A percentile compares a stretch with the other conserved stretches of the same genome.
Conservation (phyloP, 257 asterid genomes). For the Vinca minor region DNA sequence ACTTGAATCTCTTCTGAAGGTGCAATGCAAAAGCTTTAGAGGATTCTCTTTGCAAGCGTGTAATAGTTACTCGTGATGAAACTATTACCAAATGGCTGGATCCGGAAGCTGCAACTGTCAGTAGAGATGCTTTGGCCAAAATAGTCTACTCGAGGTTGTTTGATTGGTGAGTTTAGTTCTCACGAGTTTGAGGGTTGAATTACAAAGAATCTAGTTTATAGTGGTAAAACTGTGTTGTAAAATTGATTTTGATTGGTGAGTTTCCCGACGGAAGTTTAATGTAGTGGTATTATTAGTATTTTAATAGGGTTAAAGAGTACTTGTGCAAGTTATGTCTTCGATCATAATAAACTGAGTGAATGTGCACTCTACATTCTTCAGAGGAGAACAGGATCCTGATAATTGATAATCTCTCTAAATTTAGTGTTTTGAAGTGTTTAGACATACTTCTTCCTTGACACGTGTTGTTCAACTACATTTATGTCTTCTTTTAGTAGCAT, state of each 20-base stretch:
- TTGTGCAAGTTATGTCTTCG: background rate
- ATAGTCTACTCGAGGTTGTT: conserved; percentile 86
- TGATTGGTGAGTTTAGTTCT: conserved; percentile 56
- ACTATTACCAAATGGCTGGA: conserved; percentile 83
- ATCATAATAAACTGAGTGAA: background rate
- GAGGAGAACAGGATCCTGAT: background rate
- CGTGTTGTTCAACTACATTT: background rate
- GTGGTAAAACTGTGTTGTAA: conserved; percentile 1
- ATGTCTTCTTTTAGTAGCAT: background rate
- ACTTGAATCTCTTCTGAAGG: conserved; percentile 41
- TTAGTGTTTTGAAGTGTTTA: too few relatives aligned
- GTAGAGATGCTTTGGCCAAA: conserved; percentile 96
- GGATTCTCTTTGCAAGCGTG: conserved; percentile 91
- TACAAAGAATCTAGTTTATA: background rate
- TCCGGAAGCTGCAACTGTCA: conserved; percentile 81
- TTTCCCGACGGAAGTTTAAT: background rate
- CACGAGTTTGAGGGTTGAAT: background rate
- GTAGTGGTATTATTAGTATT: background rate
- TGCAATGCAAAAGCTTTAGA: conserved; percentile 86
- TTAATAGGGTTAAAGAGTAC: background rate
- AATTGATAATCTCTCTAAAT: background rate
- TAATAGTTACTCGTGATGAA: conserved; percentile 96
- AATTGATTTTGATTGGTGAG: too few relatives aligned
- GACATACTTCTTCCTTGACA: background rate
- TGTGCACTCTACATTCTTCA: background rate